Conservation (phyloP, 2,329 filamentous ascomycete species). For the Aschersonia sp. region DNA sequence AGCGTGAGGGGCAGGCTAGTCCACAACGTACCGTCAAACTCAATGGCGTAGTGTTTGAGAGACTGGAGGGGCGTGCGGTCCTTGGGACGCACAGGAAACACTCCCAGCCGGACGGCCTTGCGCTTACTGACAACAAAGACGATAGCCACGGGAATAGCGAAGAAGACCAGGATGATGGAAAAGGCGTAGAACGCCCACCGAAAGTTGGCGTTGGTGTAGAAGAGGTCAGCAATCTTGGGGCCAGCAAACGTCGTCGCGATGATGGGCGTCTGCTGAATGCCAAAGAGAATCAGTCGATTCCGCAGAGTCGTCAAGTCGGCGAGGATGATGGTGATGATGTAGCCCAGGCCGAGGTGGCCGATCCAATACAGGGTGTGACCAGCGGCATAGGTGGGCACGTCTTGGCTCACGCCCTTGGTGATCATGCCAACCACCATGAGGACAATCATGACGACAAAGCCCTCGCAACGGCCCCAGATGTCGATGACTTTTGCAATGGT, state of each 20-base stretch:
- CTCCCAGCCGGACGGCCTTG: slow-evolving; percentile 34
- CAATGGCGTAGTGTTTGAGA: slow-evolving; percentile 34
- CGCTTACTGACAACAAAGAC: slow-evolving; percentile 22
- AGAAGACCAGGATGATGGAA: slow-evolving; percentile 43
- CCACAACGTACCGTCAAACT: slow-evolving; percentile 37
- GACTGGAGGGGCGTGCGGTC: slow-evolving; percentile 31
- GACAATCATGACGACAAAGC: slow-evolving; percentile 25
- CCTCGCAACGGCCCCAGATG: slow-evolving; percentile 32
- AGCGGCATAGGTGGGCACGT: slow-evolving; percentile 43
- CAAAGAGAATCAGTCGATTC: slow-evolving; percentile 28
- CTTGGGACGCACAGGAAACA: slow-evolving; percentile 26
- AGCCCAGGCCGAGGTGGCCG: slow-evolving; percentile 29
- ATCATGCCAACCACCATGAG: slow-evolving; percentile 38
- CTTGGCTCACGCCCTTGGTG: slow-evolving; percentile 46
- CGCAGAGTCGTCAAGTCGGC: slow-evolving; percentile 27
- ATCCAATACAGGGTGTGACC: slow-evolving; percentile 51
- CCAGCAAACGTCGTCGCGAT: slow-evolving; percentile 31
- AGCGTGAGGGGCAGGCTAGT: too few species aligned
- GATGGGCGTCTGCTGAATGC: slow-evolving; percentile 26
- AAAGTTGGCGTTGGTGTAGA: slow-evolving; percentile 23
- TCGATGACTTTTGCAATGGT: slow-evolving; percentile 34
- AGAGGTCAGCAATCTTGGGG: slow-evolving; percentile 22
- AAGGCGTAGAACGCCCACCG: slow-evolving; percentile 45
- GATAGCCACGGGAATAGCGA: slow-evolving; percentile 19
- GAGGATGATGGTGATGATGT: slow-evolving; percentile 25